Evolutionary conservation across 306 rosid species (phyloP).

Genomic region (Trifolium repens): DNA sequence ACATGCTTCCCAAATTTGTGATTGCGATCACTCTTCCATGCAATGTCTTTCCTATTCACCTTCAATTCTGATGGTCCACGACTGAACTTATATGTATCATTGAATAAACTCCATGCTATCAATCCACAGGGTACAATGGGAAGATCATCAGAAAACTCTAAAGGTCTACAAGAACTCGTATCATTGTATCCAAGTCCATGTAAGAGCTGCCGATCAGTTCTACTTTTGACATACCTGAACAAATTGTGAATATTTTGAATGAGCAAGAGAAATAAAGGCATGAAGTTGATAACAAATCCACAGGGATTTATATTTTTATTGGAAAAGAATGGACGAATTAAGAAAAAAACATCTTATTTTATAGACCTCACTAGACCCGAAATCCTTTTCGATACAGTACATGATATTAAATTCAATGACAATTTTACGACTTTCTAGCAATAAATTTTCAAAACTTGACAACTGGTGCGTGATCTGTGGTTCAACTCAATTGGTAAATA

Average conservation of each 20-base stretch:
- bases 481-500: conserved; percentile 30
- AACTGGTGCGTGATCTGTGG: conserved; percentile 13
- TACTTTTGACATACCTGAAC: conserved; percentile 90
- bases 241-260: conserved; percentile 37
- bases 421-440: conserved; percentile 23
- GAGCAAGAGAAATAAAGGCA: conserved; percentile 38
- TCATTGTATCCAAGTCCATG: conserved; percentile 71
- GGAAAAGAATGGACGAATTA: conserved; percentile 12
- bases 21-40: conserved; percentile 94
- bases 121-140: conserved; percentile 93
- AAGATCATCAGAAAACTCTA: conserved; percentile 59
- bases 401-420: conserved; percentile 14
- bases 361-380: conserved; percentile 8
- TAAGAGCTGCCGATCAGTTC: conserved; percentile 81
- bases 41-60: conserved; percentile 84
- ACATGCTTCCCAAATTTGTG: conserved; percentile 89
- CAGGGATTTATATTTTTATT: background rate
- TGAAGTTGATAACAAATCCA: conserved; percentile 17
- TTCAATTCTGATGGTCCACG: conserved; percentile 72
- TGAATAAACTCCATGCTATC: conserved; percentile 96
- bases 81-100: conserved; percentile 71
- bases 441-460: conserved; percentile 21
- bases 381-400: conserved; percentile 9
- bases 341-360: background rate
- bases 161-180: conserved; percentile 77